Evolutionary conservation across 2,329 filamentous ascomycete species (phyloP).

Genomic region (Aureobasidium lini): DNA sequence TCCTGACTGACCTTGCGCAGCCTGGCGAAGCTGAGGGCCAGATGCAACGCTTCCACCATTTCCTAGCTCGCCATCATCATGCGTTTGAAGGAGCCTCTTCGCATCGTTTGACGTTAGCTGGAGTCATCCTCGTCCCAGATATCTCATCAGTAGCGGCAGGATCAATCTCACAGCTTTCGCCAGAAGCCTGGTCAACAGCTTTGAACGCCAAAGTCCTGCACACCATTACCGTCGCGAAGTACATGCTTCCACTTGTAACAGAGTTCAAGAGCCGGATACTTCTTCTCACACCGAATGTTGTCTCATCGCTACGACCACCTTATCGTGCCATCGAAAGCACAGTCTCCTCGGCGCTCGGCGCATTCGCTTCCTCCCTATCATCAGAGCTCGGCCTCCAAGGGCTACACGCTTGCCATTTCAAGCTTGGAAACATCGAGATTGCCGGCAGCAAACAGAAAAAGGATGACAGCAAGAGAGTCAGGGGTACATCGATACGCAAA

Average conservation of each 20-base stretch:
- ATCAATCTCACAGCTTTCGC: slow-evolving; percentile 76
- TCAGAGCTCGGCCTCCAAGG: slow-evolving; percentile 69
- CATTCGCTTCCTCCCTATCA: slow-evolving; percentile 73
- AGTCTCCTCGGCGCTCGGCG: slow-evolving; percentile 76
- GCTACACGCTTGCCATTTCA: slow-evolving; percentile 77
- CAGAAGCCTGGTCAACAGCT: slow-evolving; percentile 78
- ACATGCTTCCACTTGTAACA: slow-evolving; percentile 58
- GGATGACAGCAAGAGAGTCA: slow-evolving; percentile 39
- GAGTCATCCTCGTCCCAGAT: slow-evolving; percentile 75
- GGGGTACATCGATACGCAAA: slow-evolving; percentile 59
- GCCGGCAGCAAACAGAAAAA: slow-evolving; percentile 38
- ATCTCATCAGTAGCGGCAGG: slow-evolving; percentile 57
- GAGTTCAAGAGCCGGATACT: slow-evolving; percentile 59
- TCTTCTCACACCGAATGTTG: slow-evolving; percentile 71
- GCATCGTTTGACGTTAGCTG: slow-evolving; percentile 68
- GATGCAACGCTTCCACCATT: slow-evolving; percentile 62
- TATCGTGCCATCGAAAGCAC: slow-evolving; percentile 82
- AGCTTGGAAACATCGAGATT: slow-evolving; percentile 86
- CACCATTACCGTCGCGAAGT: slow-evolving; percentile 80
- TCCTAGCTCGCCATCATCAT: slow-evolving; percentile 66
- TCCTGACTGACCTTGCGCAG: slow-evolving; percentile 34
- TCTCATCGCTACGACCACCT: slow-evolving; percentile 69
- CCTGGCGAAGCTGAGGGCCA: slow-evolving; percentile 59
- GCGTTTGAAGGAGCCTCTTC: slow-evolving; percentile 69
- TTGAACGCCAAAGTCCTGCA: slow-evolving; percentile 88